Evolutionary conservation across 768 basidiomycete genomes (phyloP).

Genomic region (Antrodiella citrinella): DNA sequence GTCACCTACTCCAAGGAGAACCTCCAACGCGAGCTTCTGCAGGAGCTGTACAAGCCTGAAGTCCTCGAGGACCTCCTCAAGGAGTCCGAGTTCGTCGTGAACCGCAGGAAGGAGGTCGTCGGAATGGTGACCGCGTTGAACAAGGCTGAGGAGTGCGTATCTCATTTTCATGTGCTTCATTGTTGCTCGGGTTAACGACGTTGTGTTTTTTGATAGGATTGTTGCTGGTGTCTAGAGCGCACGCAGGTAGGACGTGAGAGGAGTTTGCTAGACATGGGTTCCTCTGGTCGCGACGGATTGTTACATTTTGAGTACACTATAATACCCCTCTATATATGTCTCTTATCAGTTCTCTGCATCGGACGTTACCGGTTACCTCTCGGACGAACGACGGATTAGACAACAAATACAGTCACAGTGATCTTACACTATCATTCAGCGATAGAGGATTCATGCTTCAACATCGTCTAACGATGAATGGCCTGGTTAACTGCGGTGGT

Average conservation of each 20-base stretch:
- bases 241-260: not conserved
- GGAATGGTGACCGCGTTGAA: constrained; percentile 91
- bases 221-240: constrained; percentile 47
- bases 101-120: constrained; percentile 88
- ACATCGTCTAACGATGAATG: too few relatives aligned
- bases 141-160: constrained; percentile 89
- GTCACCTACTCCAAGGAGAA: constrained; percentile 93
- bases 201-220: constrained; percentile 31
- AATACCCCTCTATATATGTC: constrained; percentile 9
- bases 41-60: constrained; percentile 96
- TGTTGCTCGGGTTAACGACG: constrained; percentile 2
- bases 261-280: not conserved
- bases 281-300: not conserved
- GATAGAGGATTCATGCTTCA: too few relatives aligned
- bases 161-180: constrained; percentile 1
- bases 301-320: constrained; percentile 6
- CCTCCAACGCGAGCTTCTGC: constrained; percentile 86
- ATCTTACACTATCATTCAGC: too few relatives aligned
- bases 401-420: too few relatives aligned
- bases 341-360: too few relatives aligned
- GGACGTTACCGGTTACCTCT: too few relatives aligned
- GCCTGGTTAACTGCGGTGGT: too few relatives aligned
- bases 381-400: too few relatives aligned
- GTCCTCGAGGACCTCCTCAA: constrained; percentile 92
- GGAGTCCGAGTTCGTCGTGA: constrained; percentile 86